A percentile compares a stretch with the other conserved stretches of the same genome.
phyloP scores from a whole-genome alignment of 495 filamentous ascomycete species.

The Xylaria sp. region DNA sequence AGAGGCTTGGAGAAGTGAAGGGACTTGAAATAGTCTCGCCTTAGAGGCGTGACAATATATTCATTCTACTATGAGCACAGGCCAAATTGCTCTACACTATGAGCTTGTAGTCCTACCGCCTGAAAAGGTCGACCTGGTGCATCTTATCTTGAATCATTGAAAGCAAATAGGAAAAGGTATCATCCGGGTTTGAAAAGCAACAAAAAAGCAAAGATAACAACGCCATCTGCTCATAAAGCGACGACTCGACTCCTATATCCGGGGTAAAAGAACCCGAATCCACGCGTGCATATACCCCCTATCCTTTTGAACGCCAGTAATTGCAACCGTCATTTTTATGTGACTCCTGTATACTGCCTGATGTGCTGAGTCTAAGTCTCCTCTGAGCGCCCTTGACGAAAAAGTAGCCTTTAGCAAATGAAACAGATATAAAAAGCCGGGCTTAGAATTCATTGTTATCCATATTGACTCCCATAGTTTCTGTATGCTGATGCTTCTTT shows the following conservation, averaged over 20 bases:
- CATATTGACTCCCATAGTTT: slow-evolving; percentile 39
- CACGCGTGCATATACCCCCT: background rate
- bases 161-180: slow-evolving; percentile 27
- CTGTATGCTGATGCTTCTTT: slow-evolving; percentile 42
- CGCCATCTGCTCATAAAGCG: background rate
- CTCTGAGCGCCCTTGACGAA: background rate
- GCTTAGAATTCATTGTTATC: slow-evolving; percentile 40
- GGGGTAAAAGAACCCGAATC: background rate
- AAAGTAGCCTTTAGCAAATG: background rate
- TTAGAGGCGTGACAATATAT: slow-evolving; percentile 3
- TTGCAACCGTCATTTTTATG: slow-evolving; percentile 16
- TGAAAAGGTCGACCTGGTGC: background rate
- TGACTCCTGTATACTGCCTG: slow-evolving; percentile 8
- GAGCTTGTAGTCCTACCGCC: background rate
- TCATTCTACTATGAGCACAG: background rate
- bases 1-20: background rate
- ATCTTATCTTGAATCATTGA: slow-evolving; percentile 12
- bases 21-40: background rate
- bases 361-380: slow-evolving; percentile 11
- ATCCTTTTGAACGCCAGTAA: slow-evolving; percentile 15
- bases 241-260: slow-evolving; percentile 14
- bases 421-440: slow-evolving; percentile 1
- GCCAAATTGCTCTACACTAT: background rate
- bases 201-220: slow-evolving; percentile 22
- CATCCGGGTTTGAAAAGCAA: slow-evolving; percentile 19